Evolutionary conservation across 176 grass and related monocot genomes (phyloP).

Genomic region (Areca catechu): DNA sequence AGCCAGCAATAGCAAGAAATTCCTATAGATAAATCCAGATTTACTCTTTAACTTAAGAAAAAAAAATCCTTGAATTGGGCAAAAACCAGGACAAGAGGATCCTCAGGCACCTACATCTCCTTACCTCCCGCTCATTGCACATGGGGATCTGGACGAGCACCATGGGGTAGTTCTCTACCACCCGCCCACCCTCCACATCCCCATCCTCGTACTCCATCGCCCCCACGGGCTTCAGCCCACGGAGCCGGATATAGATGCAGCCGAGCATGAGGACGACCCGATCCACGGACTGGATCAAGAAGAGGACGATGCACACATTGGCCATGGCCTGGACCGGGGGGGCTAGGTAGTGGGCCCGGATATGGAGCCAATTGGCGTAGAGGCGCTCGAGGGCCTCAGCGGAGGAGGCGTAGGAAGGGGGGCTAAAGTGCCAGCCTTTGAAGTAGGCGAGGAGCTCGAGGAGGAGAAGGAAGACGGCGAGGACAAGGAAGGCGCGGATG

Average conservation of each 20-base stretch:
- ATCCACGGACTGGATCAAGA: constrained; percentile 20
- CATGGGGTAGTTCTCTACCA: constrained; percentile 14
- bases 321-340: constrained; percentile 12
- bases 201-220: background rate
- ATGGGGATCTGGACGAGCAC: constrained; percentile 31
- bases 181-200: background rate
- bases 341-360: constrained; percentile 5
- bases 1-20: background rate
- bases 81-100: background rate
- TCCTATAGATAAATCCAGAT: too few relatives aligned
- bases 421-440: constrained; percentile 23
- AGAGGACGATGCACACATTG: constrained; percentile 17
- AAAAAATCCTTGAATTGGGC: background rate
- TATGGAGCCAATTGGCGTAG: constrained; percentile 13
- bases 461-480: constrained; percentile 14
- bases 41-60: too few relatives aligned
- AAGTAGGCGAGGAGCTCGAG: constrained; percentile 23
- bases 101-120: constrained; percentile 7
- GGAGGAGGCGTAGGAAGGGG: constrained; percentile 21
- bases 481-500: constrained; percentile 21
- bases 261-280: constrained; percentile 5
- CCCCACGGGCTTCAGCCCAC: constrained; percentile 2
- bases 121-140: constrained; percentile 32
- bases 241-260: constrained; percentile 9
- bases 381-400: constrained; percentile 18